Evolutionary conservation across 768 basidiomycete genomes (phyloP).

Genomic region (Leccinum uliginosum): DNA sequence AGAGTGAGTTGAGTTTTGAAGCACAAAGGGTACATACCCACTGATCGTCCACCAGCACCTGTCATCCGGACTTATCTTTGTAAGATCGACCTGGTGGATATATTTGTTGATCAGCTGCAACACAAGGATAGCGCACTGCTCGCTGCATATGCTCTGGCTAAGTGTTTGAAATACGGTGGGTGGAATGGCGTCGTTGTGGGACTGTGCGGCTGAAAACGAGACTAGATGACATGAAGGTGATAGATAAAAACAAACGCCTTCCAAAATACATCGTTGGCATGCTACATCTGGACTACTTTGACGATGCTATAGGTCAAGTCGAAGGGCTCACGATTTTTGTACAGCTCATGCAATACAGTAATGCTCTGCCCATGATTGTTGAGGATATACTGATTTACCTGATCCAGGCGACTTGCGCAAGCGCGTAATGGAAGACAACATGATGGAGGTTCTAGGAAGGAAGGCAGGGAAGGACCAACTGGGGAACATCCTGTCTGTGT

Average conservation of each 20-base stretch:
- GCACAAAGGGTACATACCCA: background rate
- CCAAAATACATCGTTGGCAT: slow-evolving; percentile 19
- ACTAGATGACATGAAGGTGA: slow-evolving; percentile 11
- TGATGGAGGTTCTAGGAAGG: slow-evolving; percentile 14
- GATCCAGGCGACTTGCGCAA: slow-evolving; percentile 13
- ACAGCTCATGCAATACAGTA: slow-evolving; percentile 20
- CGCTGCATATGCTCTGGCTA: slow-evolving; percentile 18
- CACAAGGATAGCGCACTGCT: slow-evolving; percentile 15
- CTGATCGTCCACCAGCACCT: background rate
- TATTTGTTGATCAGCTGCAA: slow-evolving; percentile 16
- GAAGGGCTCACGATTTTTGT: slow-evolving; percentile 25
- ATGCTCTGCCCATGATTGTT: background rate
- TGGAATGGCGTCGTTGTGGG: background rate
- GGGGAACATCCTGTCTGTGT: slow-evolving; percentile 17
- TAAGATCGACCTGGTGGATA: slow-evolving; percentile 2
- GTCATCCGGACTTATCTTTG: background rate
- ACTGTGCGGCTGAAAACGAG: background rate
- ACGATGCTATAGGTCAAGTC: slow-evolving; percentile 20
- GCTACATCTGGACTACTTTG: slow-evolving; percentile 23
- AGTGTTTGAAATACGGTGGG: slow-evolving; percentile 17
- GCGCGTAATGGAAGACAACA: slow-evolving; percentile 11
- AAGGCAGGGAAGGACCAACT: slow-evolving; percentile 16
- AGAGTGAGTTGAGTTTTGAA: slow-evolving; percentile 10
- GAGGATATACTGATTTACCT: background rate
- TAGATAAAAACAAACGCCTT: slow-evolving; percentile 5